Percentiles rank a stretch among this genome's conserved stretches.
phyloP scores from a whole-genome alignment of 1,284 basidiomycete genomes.

The Boletus semigastroideus region DNA sequence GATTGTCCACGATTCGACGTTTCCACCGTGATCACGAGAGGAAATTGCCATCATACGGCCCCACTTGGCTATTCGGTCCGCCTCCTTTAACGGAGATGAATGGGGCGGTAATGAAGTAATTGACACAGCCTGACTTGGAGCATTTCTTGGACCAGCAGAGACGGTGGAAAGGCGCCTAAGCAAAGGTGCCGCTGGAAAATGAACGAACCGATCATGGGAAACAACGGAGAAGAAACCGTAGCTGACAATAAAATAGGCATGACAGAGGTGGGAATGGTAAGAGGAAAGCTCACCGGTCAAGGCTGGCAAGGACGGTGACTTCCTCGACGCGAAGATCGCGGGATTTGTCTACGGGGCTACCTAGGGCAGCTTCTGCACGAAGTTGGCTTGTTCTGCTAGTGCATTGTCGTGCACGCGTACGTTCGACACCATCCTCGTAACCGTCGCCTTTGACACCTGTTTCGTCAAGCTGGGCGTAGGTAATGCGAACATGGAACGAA shows the following conservation, averaged over 20 bases:
- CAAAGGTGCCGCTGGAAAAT: slow-evolving; percentile 64
- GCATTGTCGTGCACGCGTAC: slow-evolving; percentile 83
- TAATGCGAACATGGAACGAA: slow-evolving; percentile 83
- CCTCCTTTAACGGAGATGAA: slow-evolving; percentile 59
- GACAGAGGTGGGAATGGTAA: neutral
- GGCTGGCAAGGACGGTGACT: slow-evolving; percentile 61
- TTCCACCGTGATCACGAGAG: slow-evolving; percentile 72
- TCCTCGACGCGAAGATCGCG: slow-evolving; percentile 64
- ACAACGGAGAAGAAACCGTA: slow-evolving; percentile 83
- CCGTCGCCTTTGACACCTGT: slow-evolving; percentile 90
- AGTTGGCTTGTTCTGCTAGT: slow-evolving; percentile 58
- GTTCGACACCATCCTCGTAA: slow-evolving; percentile 87
- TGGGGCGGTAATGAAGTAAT: slow-evolving; percentile 49
- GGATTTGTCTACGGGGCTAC: slow-evolving; percentile 55
- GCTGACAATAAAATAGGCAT: slow-evolving; percentile 40
- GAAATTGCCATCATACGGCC: slow-evolving; percentile 77
- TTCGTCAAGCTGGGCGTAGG: slow-evolving; percentile 83
- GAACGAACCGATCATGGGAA: slow-evolving; percentile 76
- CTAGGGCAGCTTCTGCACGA: slow-evolving; percentile 53
- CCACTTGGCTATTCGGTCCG: slow-evolving; percentile 81
- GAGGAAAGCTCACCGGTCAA: slow-evolving; percentile 71
- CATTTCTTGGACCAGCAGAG: slow-evolving; percentile 44
- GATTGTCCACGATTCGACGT: slow-evolving; percentile 75
- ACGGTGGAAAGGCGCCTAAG: slow-evolving; percentile 55
- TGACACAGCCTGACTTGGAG: slow-evolving; percentile 39